Conservation (phyloP, 2,329 filamentous ascomycete species). For the Alternaria postmessia region DNA sequence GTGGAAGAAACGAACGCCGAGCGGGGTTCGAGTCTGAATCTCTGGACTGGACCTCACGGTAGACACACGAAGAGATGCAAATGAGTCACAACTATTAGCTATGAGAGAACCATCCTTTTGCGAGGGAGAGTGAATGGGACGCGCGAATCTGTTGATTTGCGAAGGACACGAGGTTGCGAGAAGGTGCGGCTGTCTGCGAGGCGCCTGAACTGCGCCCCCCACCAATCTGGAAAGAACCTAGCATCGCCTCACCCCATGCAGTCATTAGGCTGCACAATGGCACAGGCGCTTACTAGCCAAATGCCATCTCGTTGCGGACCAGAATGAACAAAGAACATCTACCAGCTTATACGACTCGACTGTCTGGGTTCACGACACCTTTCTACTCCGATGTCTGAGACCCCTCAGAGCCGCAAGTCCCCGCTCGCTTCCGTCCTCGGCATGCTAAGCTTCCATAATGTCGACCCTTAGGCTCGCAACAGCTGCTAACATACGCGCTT, state of each 20-base stretch:
- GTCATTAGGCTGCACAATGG: not conserved
- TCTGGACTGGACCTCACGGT: constrained; percentile 5
- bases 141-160: not conserved
- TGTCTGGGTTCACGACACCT: not conserved
- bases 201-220: constrained; percentile 21
- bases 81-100: not conserved
- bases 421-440: constrained; percentile 8
- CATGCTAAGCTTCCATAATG: constrained; percentile 25
- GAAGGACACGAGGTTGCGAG: constrained; percentile 1
- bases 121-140: not conserved
- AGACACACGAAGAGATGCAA: not conserved
- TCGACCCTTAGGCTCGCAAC: constrained; percentile 41
- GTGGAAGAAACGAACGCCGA: constrained; percentile 9
- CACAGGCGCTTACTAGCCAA: constrained; percentile 8
- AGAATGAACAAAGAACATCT: constrained; percentile 12
- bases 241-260: constrained; percentile 12
- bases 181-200: constrained; percentile 8
- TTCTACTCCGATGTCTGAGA: not conserved
- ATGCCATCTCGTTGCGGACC: not conserved
- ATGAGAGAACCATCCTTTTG: not conserved
- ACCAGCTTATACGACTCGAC: not conserved
- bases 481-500: constrained; percentile 40
- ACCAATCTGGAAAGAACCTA: constrained; percentile 14
- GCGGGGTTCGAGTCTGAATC: constrained; percentile 15
- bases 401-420: not conserved